These are phyloP conservation scores for Zymoseptoria pseudotritici DNA, from an alignment of 2,329 filamentous ascomycete genomes.

Conservation along the genomic window DNA sequence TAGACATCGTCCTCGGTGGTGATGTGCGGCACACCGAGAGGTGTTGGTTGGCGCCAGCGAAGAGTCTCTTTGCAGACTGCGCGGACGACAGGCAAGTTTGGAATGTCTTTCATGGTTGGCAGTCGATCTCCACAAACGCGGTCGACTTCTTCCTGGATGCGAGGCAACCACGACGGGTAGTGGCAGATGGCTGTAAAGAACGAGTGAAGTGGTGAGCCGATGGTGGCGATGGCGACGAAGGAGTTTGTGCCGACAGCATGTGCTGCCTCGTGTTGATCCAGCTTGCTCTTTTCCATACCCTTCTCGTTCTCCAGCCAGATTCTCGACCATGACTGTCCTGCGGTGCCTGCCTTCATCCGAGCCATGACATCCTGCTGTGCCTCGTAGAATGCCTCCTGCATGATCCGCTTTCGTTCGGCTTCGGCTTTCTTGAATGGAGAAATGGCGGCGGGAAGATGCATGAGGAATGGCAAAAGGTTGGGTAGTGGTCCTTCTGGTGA, in stretches of 20 bases:
- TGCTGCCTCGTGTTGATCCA: constrained; percentile 28
- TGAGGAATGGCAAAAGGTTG: constrained; percentile 29
- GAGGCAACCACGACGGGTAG: constrained; percentile 26
- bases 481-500: constrained; percentile 28
- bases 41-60: constrained; percentile 29
- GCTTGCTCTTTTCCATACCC: constrained; percentile 20
- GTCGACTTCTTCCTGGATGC: constrained; percentile 28
- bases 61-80: constrained; percentile 30
- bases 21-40: constrained; percentile 36
- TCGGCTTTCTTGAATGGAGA: constrained; percentile 28
- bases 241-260: constrained; percentile 29
- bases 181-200: constrained; percentile 30
- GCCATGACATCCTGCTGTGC: constrained; percentile 25
- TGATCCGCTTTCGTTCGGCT: constrained; percentile 22
- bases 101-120: constrained; percentile 26
- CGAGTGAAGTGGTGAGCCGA: constrained; percentile 28
- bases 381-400: constrained; percentile 29
- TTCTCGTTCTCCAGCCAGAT: constrained; percentile 29
- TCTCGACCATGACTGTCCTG: constrained; percentile 22
- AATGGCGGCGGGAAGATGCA: constrained; percentile 24
- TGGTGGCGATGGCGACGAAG: constrained; percentile 29
- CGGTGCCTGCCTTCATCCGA: constrained; percentile 19
- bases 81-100: constrained; percentile 27
- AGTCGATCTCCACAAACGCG: constrained; percentile 27
- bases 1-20: constrained; percentile 32